Conservation (phyloP, 352 stramenopile species). For the Phytophthora europaea region DNA sequence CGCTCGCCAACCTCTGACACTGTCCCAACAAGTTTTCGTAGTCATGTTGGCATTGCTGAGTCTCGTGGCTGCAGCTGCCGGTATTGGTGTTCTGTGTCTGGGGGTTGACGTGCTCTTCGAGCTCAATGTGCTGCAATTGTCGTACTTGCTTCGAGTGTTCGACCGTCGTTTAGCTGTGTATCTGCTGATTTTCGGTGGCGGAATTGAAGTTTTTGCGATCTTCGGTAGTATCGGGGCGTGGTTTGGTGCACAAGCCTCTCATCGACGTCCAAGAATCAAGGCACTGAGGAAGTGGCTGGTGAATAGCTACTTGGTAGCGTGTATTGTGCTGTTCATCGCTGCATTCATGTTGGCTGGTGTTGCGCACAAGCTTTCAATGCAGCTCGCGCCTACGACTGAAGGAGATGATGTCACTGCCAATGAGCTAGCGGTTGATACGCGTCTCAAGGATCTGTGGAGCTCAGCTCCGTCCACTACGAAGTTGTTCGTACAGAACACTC, state of each 20-base stretch:
- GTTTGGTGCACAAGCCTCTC: conserved; percentile 21
- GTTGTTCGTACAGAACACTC: conserved; percentile 59
- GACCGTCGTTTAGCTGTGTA: conserved; percentile 66
- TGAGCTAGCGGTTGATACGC: conserved; percentile 18
- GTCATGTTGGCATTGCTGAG: conserved; percentile 29
- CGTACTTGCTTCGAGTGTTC: conserved; percentile 63
- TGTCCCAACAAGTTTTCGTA: conserved; percentile 17
- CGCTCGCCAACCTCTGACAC: conserved; percentile 7
- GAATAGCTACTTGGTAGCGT: conserved; percentile 39
- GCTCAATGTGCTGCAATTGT: conserved; percentile 77
- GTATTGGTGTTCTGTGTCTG: conserved; percentile 47
- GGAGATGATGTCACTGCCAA: not conserved
- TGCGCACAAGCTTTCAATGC: conserved; percentile 47
- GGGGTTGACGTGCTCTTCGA: conserved; percentile 69
- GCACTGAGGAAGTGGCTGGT: conserved; percentile 32
- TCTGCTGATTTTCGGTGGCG: conserved; percentile 48
- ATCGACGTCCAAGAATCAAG: conserved; percentile 5
- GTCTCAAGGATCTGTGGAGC: conserved; percentile 43
- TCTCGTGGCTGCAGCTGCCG: conserved; percentile 30
- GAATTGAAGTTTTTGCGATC: conserved; percentile 46
- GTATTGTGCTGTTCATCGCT: conserved; percentile 52
- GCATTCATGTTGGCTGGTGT: conserved; percentile 52
- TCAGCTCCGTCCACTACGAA: conserved; percentile 44
- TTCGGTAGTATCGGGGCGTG: conserved; percentile 45
- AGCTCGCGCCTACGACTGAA: conserved; percentile 6